Evolutionary conservation across 805 yeast genomes (phyloP).

Genomic region (Cyberlindnera veronae): DNA sequence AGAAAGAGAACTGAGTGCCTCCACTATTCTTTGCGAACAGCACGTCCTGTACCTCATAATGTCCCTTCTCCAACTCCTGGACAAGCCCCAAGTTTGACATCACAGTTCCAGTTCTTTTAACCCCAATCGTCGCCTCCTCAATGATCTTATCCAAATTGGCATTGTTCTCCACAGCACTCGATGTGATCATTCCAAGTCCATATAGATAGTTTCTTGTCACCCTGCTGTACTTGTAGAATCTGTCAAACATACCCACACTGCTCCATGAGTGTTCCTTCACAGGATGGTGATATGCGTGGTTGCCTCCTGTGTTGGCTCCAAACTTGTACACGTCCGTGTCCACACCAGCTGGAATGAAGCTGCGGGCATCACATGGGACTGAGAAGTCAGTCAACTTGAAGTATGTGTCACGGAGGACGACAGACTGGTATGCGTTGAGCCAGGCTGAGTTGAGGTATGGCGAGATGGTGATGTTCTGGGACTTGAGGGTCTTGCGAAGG

Average conservation of each 20-base stretch:
- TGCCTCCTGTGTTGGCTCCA: conserved; percentile 22
- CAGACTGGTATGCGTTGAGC: conserved; percentile 16
- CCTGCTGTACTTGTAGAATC: conserved; percentile 9
- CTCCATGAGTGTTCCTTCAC: conserved; percentile 7
- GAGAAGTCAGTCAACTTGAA: conserved; percentile 16
- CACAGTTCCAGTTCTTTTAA: conserved; percentile 13
- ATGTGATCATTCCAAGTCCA: conserved; percentile 21
- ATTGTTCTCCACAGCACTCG: conserved; percentile 2
- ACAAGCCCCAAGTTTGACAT: conserved; percentile 24
- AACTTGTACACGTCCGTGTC: conserved; percentile 15
- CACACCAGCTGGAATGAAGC: conserved; percentile 7
- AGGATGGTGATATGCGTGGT: conserved; percentile 14
- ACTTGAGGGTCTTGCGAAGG: not conserved
- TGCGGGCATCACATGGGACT: conserved; percentile 22
- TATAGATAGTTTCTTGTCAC: conserved; percentile 7
- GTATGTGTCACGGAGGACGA: conserved; percentile 1
- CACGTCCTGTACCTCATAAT: conserved; percentile 14
- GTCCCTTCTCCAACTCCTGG: not conserved
- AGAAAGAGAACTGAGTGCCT: conserved; percentile 14
- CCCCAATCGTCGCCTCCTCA: conserved; percentile 7
- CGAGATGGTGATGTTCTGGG: conserved; percentile 13
- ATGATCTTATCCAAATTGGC: conserved; percentile 18
- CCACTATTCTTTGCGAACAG: conserved; percentile 16
- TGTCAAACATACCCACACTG: conserved; percentile 7
- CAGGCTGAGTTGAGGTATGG: conserved; percentile 21